Evolutionary conservation across 2,329 filamentous ascomycete genomes (phyloP), one percentile per base, ranked within the genome.

Genomic region (Sphaerostilbella broomeana): DNA sequence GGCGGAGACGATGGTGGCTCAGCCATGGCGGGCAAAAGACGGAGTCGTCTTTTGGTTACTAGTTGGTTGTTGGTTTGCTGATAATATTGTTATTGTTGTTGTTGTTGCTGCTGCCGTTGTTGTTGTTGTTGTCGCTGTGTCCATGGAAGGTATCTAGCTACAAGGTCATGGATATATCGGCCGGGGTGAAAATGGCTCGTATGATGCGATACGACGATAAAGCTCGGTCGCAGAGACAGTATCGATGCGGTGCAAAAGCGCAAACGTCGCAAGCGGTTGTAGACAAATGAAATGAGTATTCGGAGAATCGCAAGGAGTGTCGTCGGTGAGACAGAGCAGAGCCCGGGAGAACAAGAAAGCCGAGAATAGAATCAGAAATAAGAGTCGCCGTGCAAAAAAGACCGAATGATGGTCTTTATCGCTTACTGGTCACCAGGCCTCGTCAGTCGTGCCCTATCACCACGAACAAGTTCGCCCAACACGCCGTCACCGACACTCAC

Each of bases 1-100:
- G 75, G 76, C 38, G 78, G 78, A 34, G 78, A 81, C 5, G 78
- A 81, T 5, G 77, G 76, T 51, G 71, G 69, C 55, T 81, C 77
- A 45, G 68, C 67, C 73, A 78, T 79, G 52, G 31, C 55, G 45
- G 35, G 24, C 40, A 19, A 21, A 29, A 37, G 35, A n/a, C n/a
- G n/a, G n/a, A n/a, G n/a, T n/a, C n/a, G n/a, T n/a, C n/a, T n/a
- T 20, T 24, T 22, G 32, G 16, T 33, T 35, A 35, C 26, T 20
- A 25, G 26, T 24, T 31, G 27, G 26, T 20, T 41, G 26, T 20
- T 25, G 27, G n/a, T n/a, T n/a, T n/a, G n/a, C n/a, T n/a, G n/a
- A n/a, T n/a, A n/a, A n/a, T n/a, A 35, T n/a, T 7, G n/a, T 8
- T 35, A 6, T 25, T 6, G 33, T 26, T 25, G 15, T 13, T 16